Evolutionary conservation across 139 green algal species (phyloP), one percentile per base, ranked within the genome.

Genomic region (Yamagishiella unicocca): DNA sequence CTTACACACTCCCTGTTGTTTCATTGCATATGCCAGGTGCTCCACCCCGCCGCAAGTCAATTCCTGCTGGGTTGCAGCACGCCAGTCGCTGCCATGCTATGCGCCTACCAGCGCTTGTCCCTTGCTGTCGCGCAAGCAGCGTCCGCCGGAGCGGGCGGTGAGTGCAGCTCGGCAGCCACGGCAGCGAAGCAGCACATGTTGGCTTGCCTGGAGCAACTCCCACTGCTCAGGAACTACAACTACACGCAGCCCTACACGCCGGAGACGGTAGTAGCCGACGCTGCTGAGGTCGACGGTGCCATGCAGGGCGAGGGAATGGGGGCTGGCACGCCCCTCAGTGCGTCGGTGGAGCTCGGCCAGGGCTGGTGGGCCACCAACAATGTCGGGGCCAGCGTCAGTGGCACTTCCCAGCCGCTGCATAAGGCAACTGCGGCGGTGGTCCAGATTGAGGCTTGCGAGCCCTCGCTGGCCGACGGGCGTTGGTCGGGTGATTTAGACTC

Each of bases 61-160:
- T 86, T 86, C 80, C 80, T 86, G 25, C 45, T 86, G 80, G 80
- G 80, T 64, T 77, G 64, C 64, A 43, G 1, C 43, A 66, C 43
- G 2, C 80, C 80, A 40, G 80, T 68, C 6, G 80, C 62, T 2
- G 80, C 80, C 43, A 68, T 53, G 62, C 64, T 86, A 5, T 78
- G 80, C 66, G 62, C 80, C 42, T 86, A 54, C 64, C 80, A 86
- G 80, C 80, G 80, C 80, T 29, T 46, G 0, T 43, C 62, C 43
- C 19, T 40, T 2, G 62, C 62, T 6, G 43, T 66, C 27, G 27
- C 53, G 62, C 80, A 86, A 64, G 80, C 42, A 7, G 42, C 64
- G 4, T 31, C n/a, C 14, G 31, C 21, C 21, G 42, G 9, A 1
- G 25, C 76, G 2, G 75, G 40, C 45, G 12, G 2, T 62, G 76